Conservation (phyloP, 345 rosid species). For the Abelmoschus esculentus region DNA sequence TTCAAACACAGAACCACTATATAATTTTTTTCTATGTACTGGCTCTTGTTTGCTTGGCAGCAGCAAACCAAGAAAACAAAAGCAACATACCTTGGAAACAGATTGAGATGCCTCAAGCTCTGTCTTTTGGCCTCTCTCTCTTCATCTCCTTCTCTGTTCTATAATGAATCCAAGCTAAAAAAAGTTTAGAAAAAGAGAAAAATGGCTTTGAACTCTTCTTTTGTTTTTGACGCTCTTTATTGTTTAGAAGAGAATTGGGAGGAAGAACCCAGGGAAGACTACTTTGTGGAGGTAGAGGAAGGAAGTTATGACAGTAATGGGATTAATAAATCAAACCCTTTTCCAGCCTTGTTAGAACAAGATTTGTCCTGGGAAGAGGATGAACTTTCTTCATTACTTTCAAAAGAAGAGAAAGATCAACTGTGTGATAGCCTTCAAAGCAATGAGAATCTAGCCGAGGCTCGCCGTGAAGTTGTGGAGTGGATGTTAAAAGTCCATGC, state of each 20-base stretch:
- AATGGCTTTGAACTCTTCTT: conserved; percentile 36
- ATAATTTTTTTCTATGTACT: neutral
- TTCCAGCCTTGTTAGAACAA: conserved; percentile 26
- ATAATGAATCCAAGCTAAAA: conserved; percentile 33
- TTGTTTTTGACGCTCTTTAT: conserved; percentile 38
- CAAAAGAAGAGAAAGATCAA: conserved; percentile 39
- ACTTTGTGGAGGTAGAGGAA: conserved; percentile 11
- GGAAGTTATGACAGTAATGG: neutral
- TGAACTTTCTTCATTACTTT: conserved; percentile 38
- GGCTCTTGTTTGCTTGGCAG: too few species aligned
- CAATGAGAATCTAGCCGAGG: conserved; percentile 27
- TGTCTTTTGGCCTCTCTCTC: conserved; percentile 17
- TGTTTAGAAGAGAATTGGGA: conserved; percentile 59
- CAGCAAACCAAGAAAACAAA: neutral
- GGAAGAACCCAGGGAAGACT: conserved; percentile 18
- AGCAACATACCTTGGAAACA: neutral
- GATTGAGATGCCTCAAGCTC: conserved; percentile 21
- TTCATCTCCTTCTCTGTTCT: conserved; percentile 8
- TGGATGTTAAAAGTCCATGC: conserved; percentile 49
- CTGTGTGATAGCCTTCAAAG: conserved; percentile 16
- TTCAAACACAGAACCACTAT: neutral
- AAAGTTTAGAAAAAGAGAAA: neutral
- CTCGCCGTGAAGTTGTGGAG: conserved; percentile 45
- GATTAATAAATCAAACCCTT: conserved; percentile 1
- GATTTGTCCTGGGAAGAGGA: conserved; percentile 56